A percentile compares a stretch with the other conserved stretches of the same genome.
These are phyloP conservation scores for Taphrina deformans DNA, from an alignment of 1,139 yeast species.

Conservation along the genomic window DNA sequence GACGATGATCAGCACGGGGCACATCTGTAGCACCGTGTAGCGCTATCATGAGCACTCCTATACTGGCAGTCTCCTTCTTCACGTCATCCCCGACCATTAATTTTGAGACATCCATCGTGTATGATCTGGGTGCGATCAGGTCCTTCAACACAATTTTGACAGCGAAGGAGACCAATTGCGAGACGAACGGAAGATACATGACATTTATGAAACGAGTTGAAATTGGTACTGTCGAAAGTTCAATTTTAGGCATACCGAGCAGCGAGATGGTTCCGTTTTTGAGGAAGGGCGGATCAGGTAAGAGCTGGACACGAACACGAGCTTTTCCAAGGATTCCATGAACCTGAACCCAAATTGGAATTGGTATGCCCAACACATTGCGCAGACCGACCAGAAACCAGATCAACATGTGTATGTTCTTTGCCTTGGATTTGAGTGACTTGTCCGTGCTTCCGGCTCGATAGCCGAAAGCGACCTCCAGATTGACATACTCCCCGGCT, in stretches of 20 bases:
- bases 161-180: constrained; percentile 32
- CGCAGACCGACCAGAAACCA: constrained; percentile 34
- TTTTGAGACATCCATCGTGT: constrained; percentile 34
- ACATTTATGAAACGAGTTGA: constrained; percentile 32
- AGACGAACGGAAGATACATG: constrained; percentile 34
- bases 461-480: constrained; percentile 33
- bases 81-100: constrained; percentile 36
- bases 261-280: constrained; percentile 34
- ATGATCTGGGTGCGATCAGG: constrained; percentile 32
- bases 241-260: constrained; percentile 35
- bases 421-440: constrained; percentile 16
- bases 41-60: constrained; percentile 32
- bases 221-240: constrained; percentile 34
- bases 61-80: constrained; percentile 34
- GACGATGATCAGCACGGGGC: constrained; percentile 31
- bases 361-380: constrained; percentile 33
- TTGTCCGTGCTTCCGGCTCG: constrained; percentile 28
- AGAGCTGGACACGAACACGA: constrained; percentile 32
- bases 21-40: constrained; percentile 32
- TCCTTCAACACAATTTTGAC: constrained; percentile 32
- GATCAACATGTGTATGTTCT: constrained; percentile 32
- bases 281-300: constrained; percentile 35
- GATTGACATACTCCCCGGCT: constrained; percentile 32
- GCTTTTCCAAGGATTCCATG: constrained; percentile 34
- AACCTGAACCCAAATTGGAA: constrained; percentile 35